phyloP scores from a whole-genome alignment of 2,329 filamentous ascomycete species.

The Hypoxylon sp. region DNA sequence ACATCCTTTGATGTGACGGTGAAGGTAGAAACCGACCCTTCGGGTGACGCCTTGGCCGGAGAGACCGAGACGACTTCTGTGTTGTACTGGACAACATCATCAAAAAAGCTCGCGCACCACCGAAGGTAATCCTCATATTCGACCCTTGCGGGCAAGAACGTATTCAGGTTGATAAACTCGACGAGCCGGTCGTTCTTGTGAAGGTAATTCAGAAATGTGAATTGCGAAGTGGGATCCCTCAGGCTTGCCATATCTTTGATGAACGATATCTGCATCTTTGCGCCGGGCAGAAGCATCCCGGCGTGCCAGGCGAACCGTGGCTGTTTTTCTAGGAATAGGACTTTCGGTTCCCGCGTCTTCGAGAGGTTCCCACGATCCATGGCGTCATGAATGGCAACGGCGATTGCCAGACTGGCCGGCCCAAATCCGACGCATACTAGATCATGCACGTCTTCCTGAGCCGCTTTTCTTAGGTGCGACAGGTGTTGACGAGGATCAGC shows the following conservation, averaged over 20 bases:
- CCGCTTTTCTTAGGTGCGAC: conserved; percentile 67
- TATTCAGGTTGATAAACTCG: conserved; percentile 90
- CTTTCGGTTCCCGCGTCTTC: conserved; percentile 70
- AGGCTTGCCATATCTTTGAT: conserved; percentile 95
- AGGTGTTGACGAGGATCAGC: conserved; percentile 27
- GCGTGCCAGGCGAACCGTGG: conserved; percentile 89
- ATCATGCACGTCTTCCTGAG: conserved; percentile 79
- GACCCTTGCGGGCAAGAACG: conserved; percentile 86
- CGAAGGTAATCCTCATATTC: conserved; percentile 97
- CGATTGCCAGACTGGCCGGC: conserved; percentile 89
- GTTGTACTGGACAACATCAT: conserved; percentile 79
- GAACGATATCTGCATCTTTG: conserved; percentile 98
- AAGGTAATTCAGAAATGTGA: conserved; percentile 97
- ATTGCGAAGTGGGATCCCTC: conserved; percentile 87
- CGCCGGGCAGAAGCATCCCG: conserved; percentile 93
- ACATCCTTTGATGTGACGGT: conserved; percentile 75
- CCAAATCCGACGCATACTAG: conserved; percentile 94
- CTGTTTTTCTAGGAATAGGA: conserved; percentile 92
- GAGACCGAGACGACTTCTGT: conserved; percentile 82
- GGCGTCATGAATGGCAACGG: conserved; percentile 89
- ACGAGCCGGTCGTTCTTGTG: conserved; percentile 85
- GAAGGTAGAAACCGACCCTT: conserved; percentile 73
- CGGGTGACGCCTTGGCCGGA: conserved; percentile 67
- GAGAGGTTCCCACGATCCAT: conserved; percentile 66
- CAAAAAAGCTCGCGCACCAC: conserved; percentile 90